Evolutionary conservation across 2,329 filamentous ascomycete genomes (phyloP).

Genomic region (Microdochium bolleyi): DNA sequence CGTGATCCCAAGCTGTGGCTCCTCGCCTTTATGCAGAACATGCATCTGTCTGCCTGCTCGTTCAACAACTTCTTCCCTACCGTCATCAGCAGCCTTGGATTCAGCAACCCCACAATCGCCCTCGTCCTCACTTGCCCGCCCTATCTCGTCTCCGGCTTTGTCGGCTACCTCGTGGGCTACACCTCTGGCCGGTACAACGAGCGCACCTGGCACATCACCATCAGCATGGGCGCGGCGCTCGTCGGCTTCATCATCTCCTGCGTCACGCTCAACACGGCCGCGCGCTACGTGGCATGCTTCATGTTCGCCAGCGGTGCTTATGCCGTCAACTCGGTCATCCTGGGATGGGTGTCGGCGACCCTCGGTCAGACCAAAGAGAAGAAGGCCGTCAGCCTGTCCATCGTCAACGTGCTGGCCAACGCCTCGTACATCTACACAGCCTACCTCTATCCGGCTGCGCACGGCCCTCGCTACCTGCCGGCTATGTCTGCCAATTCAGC

Average conservation of each 20-base stretch:
- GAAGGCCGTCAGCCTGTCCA: constrained; percentile 33
- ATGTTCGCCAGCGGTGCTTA: constrained; percentile 28
- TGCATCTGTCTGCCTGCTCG: no score
- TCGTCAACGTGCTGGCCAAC: constrained; percentile 23
- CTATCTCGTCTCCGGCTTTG: no score
- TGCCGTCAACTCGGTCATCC: constrained; percentile 32
- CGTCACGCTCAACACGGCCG: constrained; percentile 15
- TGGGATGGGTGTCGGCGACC: constrained; percentile 31
- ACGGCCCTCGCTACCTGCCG: constrained; percentile 22
- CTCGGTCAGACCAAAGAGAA: constrained; percentile 38
- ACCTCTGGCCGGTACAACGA: constrained; percentile 37
- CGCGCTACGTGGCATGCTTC: constrained; percentile 22
- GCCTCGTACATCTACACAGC: constrained; percentile 28
- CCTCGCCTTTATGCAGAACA: no score
- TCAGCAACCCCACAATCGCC: no score
- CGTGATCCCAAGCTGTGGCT: no score
- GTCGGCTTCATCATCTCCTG: constrained; percentile 24
- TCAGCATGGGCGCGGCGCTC: constrained; percentile 28
- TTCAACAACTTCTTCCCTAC: no score
- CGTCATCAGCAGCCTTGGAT: no score
- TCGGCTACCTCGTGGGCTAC: no score
- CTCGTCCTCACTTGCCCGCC: no score
- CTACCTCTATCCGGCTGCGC: constrained; percentile 25
- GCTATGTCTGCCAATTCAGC: constrained; percentile 12
- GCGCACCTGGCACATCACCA: constrained; percentile 36